Evolutionary conservation across 306 rosid genomes (phyloP), one percentile per base, ranked within the genome.

Genomic region (Lagenaria siceraria): DNA sequence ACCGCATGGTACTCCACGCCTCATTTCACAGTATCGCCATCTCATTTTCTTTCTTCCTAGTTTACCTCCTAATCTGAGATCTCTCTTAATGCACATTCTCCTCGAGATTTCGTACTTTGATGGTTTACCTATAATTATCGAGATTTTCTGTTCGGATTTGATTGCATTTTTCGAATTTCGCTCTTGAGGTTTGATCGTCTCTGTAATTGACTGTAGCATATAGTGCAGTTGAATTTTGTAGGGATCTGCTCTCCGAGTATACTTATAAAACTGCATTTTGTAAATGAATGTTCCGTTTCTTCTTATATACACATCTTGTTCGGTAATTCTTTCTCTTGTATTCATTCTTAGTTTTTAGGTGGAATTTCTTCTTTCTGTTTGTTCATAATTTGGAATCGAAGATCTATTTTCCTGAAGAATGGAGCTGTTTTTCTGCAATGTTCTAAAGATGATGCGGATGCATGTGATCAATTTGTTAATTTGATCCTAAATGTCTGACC

Each of bases 1-100:
- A 88, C 70, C 82, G 81, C 71, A 49, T 71, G 85, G 89, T 88
- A 81, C 63, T 74, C 72, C 4, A 24, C 1, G 31, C 4, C 65
- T 48, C 74, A 10, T 27, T 24, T 64, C 1, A 10, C 51, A 21
- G 70, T 63, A 70, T 43, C n/a, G 4, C 14, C 3, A n/a, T 40
- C 11, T 22, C 51, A 42, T 21, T 22, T 38, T 60, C 48, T 8
- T 60, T 40, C n/a, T 35, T 49, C 12, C n/a, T 38, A 11, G 21
- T 76, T 59, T 5, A 17, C 40, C 11, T 40, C 55, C 60, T 61
- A 10, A 10, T 33, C 21, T 33, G 12, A 31, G 75, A 27, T 42
- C 27, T 64, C 63, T 68, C 7, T 78, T 27, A 19, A 43, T 77
- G 53, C 38, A 15, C 29, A 27, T 74, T 15, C 27, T 33, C 51